Evolutionary conservation across 305 asterid species (phyloP), one percentile per base, ranked within the genome.

Genomic region (Fraxinus dipetala): DNA sequence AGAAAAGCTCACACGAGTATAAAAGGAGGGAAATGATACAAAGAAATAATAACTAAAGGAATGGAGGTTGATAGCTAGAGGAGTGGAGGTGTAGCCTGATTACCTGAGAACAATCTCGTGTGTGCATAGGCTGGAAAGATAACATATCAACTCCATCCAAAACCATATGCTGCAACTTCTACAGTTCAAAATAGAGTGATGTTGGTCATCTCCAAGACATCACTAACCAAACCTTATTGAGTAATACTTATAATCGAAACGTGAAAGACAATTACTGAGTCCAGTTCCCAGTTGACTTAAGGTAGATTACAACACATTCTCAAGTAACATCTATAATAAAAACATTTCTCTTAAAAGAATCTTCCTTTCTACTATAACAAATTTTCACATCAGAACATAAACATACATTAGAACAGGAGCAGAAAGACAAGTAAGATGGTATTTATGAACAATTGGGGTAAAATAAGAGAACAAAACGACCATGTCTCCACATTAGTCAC

Each of bases 21-120:
- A 72, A n/a, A 36, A 34, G 26, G 74, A 56, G 45, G 74, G 48
- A 75, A 69, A 24, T 8, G 20, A 13, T 54, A 77, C 9, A 72
- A 28, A 79, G n/a, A 80, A 61, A 24, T 20, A 73, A 77, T 69
- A 76, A 31, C 74, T 26, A 65, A 30, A 56, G 67, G 24, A 77
- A 80, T 18, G 11, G 77, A 4, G 6, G 8, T 48, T 26, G 76
- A 77, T 69, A 76, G 73, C 73, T 67, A 67, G 36, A 59, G 40
- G 31, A 77, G 78, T 18, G n/a, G 80, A 11, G 6, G 8, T 48
- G 79, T 65, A 63, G 76, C 75, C 80, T 31, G 74, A n/a, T 48
- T 89, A 95, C 99, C 97, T 94, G 97, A 79, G 98, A 86, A 92
- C 98, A 95, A 87, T 95, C 99, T 30, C 92, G 93, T 22, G 91